phyloP scores from a whole-genome alignment of 1,284 basidiomycete genomes.

The Microbotryum violaceum region DNA sequence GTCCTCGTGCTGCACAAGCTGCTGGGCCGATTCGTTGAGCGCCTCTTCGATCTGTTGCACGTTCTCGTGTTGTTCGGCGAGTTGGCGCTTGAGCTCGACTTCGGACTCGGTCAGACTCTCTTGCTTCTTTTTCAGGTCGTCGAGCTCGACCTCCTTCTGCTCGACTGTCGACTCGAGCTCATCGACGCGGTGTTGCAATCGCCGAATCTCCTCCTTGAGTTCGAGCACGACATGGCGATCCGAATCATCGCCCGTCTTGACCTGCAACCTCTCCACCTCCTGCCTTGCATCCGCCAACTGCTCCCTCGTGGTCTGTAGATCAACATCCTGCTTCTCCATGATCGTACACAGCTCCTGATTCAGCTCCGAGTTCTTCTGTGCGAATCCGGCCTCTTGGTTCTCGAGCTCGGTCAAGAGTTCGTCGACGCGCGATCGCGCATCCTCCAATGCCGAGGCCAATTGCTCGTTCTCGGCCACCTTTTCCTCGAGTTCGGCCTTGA shows the following conservation, averaged over 20 bases:
- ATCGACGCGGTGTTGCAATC: conserved; percentile 39
- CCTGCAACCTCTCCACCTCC: conserved; percentile 33
- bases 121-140: conserved; percentile 54
- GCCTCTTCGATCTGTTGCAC: conserved; percentile 33
- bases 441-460: conserved; percentile 34
- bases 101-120: conserved; percentile 48
- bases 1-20: conserved; percentile 31
- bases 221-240: not conserved
- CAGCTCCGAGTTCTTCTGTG: conserved; percentile 42
- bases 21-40: conserved; percentile 27
- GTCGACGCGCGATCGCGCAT: conserved; percentile 39
- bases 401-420: conserved; percentile 29
- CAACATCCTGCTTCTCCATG: conserved; percentile 33
- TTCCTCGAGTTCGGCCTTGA: conserved; percentile 45
- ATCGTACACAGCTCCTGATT: conserved; percentile 36
- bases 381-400: conserved; percentile 36
- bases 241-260: conserved; percentile 36
- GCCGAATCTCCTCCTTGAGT: conserved; percentile 10
- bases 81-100: conserved; percentile 50
- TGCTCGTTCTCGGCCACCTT: conserved; percentile 35
- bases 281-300: conserved; percentile 19
- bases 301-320: not conserved
- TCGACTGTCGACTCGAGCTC: conserved; percentile 51
- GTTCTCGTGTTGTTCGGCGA: conserved; percentile 41
- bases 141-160: conserved; percentile 55